Evolutionary conservation across 805 yeast species (phyloP), one percentile per base, ranked within the genome.

Genomic region (Yamadazyma philogaea): DNA sequence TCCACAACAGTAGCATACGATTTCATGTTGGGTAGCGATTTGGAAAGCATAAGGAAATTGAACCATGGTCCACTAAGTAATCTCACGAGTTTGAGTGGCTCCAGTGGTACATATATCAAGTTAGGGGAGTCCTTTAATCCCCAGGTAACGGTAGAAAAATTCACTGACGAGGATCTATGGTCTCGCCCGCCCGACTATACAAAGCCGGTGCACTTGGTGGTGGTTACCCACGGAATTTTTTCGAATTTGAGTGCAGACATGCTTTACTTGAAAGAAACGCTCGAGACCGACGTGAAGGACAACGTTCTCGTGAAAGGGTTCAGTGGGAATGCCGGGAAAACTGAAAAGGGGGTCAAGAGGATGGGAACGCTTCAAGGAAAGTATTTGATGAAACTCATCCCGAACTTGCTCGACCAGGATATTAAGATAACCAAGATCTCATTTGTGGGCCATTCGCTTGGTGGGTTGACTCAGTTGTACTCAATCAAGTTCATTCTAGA

Each of bases 161-260:
- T 38, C 20, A 48, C 52, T 8, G 60, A 68, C 3, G 54, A 56
- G 3, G 68, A 68, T 7, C 34, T 70, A 3, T 70, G 76, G 76
- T 24, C 53, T 6, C 52, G 42, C 3, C 52, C 55, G 6, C 53
- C 52, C 8, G 28, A 50, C 15, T 57, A 60, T 7, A 46, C 44
- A 6, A 46, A 50, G 30, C 74, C 75, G 0, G 56, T 68, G 1
- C 76, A 70, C 47, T 53, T 70, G 36, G 59, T 70, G 12, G 60
- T 69, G 5, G 38, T 70, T n/a, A 70, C 75, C 3, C 76, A 70
- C 50, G 76, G 76, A 7, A 51, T 70, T 1, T 66, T 69, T 44
- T 66, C 72, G 16, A 70, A 70, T 50, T 50, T 68, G 30, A 64
- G 73, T 0, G 75, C 74, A 1, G 76, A 70, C 49, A 68, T 70